These are phyloP conservation scores for Ophiostoma novo-ulmi DNA, from an alignment of 2,329 filamentous ascomycete species.

Conservation along the genomic window DNA sequence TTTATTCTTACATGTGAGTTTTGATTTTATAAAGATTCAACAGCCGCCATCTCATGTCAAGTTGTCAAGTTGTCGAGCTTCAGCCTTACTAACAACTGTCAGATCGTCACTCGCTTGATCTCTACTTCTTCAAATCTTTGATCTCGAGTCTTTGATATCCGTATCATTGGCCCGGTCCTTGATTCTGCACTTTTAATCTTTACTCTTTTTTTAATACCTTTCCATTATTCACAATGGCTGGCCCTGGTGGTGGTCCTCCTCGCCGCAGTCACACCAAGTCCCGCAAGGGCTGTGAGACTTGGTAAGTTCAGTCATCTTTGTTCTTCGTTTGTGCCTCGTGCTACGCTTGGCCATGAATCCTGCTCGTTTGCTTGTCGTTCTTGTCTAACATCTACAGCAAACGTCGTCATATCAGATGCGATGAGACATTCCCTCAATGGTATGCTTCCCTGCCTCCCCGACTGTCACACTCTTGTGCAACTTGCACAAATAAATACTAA, in stretches of 20 bases:
- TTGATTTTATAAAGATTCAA: neutral
- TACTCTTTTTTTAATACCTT: conserved; percentile 35
- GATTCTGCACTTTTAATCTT: conserved; percentile 27
- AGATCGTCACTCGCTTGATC: conserved; percentile 26
- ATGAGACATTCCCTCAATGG: conserved; percentile 98
- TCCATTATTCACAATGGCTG: conserved; percentile 62
- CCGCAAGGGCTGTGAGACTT: conserved; percentile 95
- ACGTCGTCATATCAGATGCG: conserved; percentile 92
- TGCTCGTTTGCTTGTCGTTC: conserved; percentile 15
- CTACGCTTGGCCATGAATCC: conserved; percentile 19
- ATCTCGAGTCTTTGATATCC: conserved; percentile 27
- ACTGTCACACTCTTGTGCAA: neutral
- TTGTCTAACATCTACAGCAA: conserved; percentile 52
- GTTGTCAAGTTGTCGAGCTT: neutral
- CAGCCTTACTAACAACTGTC: neutral
- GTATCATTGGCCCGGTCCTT: neutral
- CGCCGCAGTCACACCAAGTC: conserved; percentile 92
- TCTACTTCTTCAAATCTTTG: neutral
- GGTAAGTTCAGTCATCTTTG: conserved; percentile 42
- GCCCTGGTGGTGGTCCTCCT: conserved; percentile 89
- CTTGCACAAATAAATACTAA: neutral
- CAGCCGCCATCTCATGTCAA: neutral
- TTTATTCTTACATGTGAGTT: neutral
- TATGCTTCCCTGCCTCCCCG: conserved; percentile 42
- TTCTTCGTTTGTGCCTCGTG: neutral